phyloP scores from a whole-genome alignment of 2,329 filamentous ascomycete genomes.

The Sporothrix humicola region DNA sequence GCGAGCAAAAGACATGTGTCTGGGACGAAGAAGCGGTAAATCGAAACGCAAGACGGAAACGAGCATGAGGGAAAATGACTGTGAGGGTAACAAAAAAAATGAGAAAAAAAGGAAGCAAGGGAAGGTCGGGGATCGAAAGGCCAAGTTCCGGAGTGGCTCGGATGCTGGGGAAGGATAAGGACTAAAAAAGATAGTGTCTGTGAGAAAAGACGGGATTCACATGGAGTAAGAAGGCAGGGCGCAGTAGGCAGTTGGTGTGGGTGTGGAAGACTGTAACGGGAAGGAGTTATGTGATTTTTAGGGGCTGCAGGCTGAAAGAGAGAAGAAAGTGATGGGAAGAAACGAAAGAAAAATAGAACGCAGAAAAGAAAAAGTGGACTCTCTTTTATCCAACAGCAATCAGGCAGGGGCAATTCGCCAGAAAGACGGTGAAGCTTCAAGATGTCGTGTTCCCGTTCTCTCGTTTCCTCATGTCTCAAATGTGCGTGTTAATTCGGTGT shows the following conservation, averaged over 20 bases:
- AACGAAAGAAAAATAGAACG: background rate
- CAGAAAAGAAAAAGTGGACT: background rate
- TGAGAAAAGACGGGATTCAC: background rate
- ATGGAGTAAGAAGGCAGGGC: background rate
- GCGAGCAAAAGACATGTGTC: background rate
- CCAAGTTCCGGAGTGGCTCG: constrained; percentile 6
- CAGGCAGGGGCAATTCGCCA: background rate
- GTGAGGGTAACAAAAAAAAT: background rate
- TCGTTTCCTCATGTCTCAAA: constrained; percentile 6
- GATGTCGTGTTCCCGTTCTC: constrained; percentile 20
- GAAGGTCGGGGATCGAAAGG: background rate
- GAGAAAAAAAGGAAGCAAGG: background rate
- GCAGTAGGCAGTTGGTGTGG: background rate
- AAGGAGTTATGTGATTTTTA: background rate
- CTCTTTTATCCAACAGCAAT: background rate
- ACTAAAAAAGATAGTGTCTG: background rate
- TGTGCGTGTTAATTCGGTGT: background rate
- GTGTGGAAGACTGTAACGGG: background rate
- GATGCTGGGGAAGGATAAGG: background rate
- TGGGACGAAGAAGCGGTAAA: constrained; percentile 12
- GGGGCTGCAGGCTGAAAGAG: background rate
- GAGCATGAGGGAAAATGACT: background rate
- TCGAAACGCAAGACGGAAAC: background rate
- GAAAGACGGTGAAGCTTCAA: constrained; percentile 18
- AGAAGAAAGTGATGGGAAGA: too few species aligned